Conservation (phyloP, 2,329 filamentous ascomycete genomes). For the Phaeosphaeriaceae sp. region DNA sequence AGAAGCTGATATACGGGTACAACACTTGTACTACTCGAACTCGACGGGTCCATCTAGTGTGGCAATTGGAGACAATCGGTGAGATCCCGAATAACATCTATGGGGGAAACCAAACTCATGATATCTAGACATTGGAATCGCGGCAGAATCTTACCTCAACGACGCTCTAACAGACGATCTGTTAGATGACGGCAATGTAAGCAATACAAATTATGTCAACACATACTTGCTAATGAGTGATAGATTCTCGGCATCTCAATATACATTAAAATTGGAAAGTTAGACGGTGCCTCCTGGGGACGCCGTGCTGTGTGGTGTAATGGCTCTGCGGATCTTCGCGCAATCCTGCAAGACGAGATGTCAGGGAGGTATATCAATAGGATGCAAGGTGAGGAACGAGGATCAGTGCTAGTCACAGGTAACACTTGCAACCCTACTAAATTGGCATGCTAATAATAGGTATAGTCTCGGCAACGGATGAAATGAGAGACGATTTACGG, state of each 20-base stretch:
- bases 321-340: no score
- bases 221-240: background rate
- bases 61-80: slow-evolving; percentile 15
- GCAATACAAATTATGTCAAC: background rate
- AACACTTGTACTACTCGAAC: slow-evolving; percentile 12
- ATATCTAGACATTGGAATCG: background rate
- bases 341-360: no score
- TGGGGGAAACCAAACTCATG: background rate
- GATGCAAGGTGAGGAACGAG: no score
- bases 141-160: background rate
- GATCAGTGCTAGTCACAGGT: no score
- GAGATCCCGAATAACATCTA: slow-evolving; percentile 1
- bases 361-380: no score
- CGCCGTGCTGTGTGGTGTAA: no score
- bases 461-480: no score
- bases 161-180: background rate
- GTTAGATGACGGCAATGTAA: slow-evolving; percentile 2
- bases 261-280: background rate
- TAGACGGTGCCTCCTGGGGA: no score
- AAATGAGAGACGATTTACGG: no score
- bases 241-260: slow-evolving; percentile 2
- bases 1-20: slow-evolving; percentile 14
- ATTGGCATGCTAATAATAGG: no score
- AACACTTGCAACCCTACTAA: no score
- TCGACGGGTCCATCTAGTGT: slow-evolving; percentile 14